Base-by-base conservation (phyloP, 805 yeast species). In the Pichia insulana region DNA sequence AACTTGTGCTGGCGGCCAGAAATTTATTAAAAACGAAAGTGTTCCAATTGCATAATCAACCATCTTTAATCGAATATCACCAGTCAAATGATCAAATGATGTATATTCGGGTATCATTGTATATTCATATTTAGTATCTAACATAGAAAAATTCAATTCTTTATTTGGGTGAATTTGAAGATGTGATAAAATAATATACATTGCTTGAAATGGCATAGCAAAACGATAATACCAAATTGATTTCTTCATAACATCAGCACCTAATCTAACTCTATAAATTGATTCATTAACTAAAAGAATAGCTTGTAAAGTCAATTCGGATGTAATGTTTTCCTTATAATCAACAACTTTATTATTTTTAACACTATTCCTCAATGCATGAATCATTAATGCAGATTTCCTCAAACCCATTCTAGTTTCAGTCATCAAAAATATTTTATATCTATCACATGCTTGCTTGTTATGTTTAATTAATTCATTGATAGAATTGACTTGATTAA, bases 181-280 rank as follows among this genome's bases (percentile, higher is more conserved):
- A 37, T 54, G 57, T 12, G 49, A 44, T 11, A 54, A 35, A 1
- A 53, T 47, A n/a, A 54, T 46, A 13, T 42, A 51, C 49, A 54
- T 44, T 7, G 57, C 55, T 19, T 54, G 56, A 34, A 54, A 53
- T 7, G 57, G 57, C 16, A 53, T 50, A 13, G 55, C 43, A 34
- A 43, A 51, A 16, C 57, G 38, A 20, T 49, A 46, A 36, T 48
- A 46, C 57, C 57, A 54, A 27, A 54, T 26, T 2, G 48, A 36
- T 11, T 41, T 32, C 8, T 34, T 19, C n/a, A 35, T n/a, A 27
- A 43, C 41, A 27, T 34, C n/a, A n/a, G 43, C 8, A 4, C 53
- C 56, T 4, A 53, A 37, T 7, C 36, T 32, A 5, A 53, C 47
- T 34, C 51, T 54, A 41, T 45, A 42, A 6, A 50, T 30, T 3